phyloP scores from a whole-genome alignment of 345 rosid genomes.

The Linum lewisii region DNA sequence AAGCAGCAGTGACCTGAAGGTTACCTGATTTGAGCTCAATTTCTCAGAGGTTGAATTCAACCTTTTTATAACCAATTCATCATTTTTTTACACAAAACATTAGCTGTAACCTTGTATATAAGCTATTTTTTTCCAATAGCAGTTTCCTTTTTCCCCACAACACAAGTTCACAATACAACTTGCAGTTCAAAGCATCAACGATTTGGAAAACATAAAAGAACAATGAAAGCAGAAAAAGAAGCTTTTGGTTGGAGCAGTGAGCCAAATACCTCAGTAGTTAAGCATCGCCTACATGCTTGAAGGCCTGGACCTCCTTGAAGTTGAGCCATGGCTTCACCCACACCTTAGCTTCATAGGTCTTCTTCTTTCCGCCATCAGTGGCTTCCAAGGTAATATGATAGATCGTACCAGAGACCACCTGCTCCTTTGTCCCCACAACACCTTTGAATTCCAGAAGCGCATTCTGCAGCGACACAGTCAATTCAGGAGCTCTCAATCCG shows the following conservation, averaged over 20 bases:
- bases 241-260: too few relatives aligned
- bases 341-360: slow-evolving; percentile 76
- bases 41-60: too few relatives aligned
- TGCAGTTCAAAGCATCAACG: neutral
- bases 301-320: slow-evolving; percentile 67
- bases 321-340: slow-evolving; percentile 87
- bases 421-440: slow-evolving; percentile 57
- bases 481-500: neutral
- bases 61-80: too few relatives aligned
- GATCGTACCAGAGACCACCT: slow-evolving; percentile 70
- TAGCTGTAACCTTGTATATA: neutral
- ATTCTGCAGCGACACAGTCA: slow-evolving; percentile 32
- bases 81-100: too few relatives aligned
- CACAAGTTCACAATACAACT: neutral
- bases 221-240: neutral
- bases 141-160: too few relatives aligned
- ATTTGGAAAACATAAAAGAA: neutral
- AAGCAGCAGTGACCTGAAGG: too few relatives aligned
- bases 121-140: neutral
- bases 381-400: slow-evolving; percentile 70
- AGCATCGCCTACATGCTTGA: slow-evolving; percentile 46
- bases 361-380: slow-evolving; percentile 45
- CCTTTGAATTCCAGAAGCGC: slow-evolving; percentile 39
- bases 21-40: too few relatives aligned
- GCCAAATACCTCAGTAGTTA: neutral